Base-by-base conservation (phyloP, 139 green algal genomes). In the Chlorella sp. region DNA sequence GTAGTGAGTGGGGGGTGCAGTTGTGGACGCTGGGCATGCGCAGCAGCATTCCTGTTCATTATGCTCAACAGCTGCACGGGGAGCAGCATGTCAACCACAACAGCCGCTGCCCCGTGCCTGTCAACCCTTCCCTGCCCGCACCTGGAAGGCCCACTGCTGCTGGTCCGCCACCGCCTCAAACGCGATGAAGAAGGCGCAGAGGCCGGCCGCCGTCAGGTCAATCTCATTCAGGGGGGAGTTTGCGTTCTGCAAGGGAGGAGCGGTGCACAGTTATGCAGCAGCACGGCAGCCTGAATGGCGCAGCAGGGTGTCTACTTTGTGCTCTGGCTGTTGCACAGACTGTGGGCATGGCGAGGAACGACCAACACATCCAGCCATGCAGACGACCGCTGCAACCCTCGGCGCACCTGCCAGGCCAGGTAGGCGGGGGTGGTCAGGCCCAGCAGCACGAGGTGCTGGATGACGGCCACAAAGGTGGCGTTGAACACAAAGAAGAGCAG, bases 111-210 rank as follows among this genome's bases (percentile, higher is more conserved):
- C n/a, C n/a, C n/a, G n/a, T n/a, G n/a, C n/a, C n/a, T n/a, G n/a
- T n/a, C n/a, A n/a, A n/a, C n/a, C n/a, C n/a, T n/a, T n/a, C n/a
- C n/a, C 36, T 6, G n/a, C 20, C 36, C 74, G 2, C 51, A 83
- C 79, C 78, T 89, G 87, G 83, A 90, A 90, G 28, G 41, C 32
- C 83, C 83, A 88, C 78, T 88, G 83, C 69, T 90, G 73, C 64
- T 88, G 70, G 71, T 90, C 87, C 13, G 87, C 83, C 13, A 84
- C 26, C 25, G 75, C 55, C 63, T 90, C 87, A 47, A 87, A 56
- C 11, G 78, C 32, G n/a, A 88, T 68, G 76, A 82, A 88, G 41
- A 60, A 68, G 38, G 82, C 36, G 41, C 44, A 55, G 47, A 79
- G 47, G 25, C 64, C 47, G 30, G 47, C 39, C 23, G 81, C 87